A percentile compares a stretch with the other conserved stretches of the same genome.
These are phyloP conservation scores for Melanogaster broomeanus DNA, from an alignment of 768 basidiomycete genomes.

Conservation along the genomic window DNA sequence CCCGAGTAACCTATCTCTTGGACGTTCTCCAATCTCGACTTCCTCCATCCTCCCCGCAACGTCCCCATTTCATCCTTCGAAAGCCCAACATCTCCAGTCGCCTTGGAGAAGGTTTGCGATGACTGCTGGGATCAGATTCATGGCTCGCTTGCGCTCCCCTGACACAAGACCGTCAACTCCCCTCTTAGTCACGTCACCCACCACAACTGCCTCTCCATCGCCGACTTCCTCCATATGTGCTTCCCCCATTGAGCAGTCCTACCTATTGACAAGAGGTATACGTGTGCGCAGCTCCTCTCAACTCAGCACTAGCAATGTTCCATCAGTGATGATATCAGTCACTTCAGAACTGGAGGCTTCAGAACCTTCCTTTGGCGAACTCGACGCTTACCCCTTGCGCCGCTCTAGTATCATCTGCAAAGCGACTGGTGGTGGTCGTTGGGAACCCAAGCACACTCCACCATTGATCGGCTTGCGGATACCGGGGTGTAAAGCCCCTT, in stretches of 20 bases:
- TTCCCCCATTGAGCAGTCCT: constrained; percentile 30
- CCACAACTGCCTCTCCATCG: constrained; percentile 33
- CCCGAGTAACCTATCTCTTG: constrained; percentile 60
- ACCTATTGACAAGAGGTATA: constrained; percentile 17
- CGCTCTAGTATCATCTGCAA: constrained; percentile 72
- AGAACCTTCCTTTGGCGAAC: constrained; percentile 63
- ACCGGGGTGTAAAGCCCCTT: constrained; percentile 67
- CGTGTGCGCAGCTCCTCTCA: constrained; percentile 31
- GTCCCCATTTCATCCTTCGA: constrained; percentile 59
- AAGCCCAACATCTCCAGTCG: constrained; percentile 60
- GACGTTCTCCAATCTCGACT: constrained; percentile 71
- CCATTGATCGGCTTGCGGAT: constrained; percentile 47
- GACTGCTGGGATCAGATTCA: constrained; percentile 78
- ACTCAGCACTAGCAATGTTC: constrained; percentile 25
- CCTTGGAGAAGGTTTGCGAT: constrained; percentile 67
- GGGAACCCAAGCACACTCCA: constrained; percentile 65
- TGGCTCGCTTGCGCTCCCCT: constrained; percentile 49
- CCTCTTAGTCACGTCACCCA: constrained; percentile 36
- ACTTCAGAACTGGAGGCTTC: constrained; percentile 30
- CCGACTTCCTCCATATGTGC: constrained; percentile 37
- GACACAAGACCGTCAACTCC: constrained; percentile 37
- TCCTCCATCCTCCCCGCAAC: constrained; percentile 71
- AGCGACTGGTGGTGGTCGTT: constrained; percentile 76
- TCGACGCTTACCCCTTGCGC: constrained; percentile 73
- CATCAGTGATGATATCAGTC: constrained; percentile 19